Evolutionary conservation across 2,329 filamentous ascomycete genomes (phyloP), one percentile per base, ranked within the genome.

Genomic region (Ophiostoma himal-ulmi): DNA sequence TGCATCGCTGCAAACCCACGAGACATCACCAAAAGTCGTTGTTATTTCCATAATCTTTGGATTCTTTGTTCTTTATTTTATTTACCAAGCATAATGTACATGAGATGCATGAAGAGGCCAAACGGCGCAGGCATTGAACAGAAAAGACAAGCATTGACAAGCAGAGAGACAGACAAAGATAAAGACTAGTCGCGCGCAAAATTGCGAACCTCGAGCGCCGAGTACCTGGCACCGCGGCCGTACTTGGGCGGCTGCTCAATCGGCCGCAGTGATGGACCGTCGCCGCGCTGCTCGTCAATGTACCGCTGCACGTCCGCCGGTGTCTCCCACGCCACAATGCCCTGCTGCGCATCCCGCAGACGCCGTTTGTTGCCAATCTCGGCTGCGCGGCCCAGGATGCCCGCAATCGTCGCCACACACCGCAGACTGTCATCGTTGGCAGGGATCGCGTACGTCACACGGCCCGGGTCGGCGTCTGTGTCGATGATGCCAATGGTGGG

Each of bases 341-440:
- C 92, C 22, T 80, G 76, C 68, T 82, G 77, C 1, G 93, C 92
- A 64, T 85, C 85, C 57, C 83, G 82, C 62, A 91, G 80, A 70
- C 94, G 86, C 72, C 86, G 85, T 75, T 83, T 80, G 77, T 93
- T 89, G 52, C 95, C 95, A 69, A 86, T 83, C 81, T 96, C 83
- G 11, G 92, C 95, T 0, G 95, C 95, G 69, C 91, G 87, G 57
- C 94, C 94, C 52, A 99, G 84, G 1, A 95, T 89, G 69, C 93
- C 93, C 4, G 89, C 91, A 75, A 99, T 92, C 72, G 97, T 85
- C 75, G 90, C 88, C 68, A 93, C 86, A 74, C 90, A 89, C 72
- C 95, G 90, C 75, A 97, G 80, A 86, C 93, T 93, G 84, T 99
- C 95, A 78, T 99, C 95, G 79, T 99, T 99, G 68, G 93, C 93